phyloP scores from a whole-genome alignment of 1,139 yeast species.

The Candida dubliniensis region DNA sequence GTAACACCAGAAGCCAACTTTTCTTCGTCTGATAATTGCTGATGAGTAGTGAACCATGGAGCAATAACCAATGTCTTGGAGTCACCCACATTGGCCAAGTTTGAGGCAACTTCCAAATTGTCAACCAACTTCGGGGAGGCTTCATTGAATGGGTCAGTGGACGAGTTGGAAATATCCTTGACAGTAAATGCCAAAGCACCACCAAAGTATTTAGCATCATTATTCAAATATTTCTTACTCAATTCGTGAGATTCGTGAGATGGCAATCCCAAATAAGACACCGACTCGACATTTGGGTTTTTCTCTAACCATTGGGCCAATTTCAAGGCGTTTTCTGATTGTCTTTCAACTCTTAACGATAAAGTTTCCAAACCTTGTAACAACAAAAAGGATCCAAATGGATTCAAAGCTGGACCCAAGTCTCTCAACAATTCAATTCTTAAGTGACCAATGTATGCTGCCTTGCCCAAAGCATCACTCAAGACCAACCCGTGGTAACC shows the following conservation, averaged over 20 bases:
- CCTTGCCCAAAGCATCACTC: slow-evolving; percentile 77
- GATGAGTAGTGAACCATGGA: slow-evolving; percentile 94
- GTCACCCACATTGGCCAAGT: slow-evolving; percentile 96
- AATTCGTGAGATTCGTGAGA: slow-evolving; percentile 79
- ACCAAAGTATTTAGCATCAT: slow-evolving; percentile 65
- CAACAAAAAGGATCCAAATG: slow-evolving; percentile 83
- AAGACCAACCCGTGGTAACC: slow-evolving; percentile 89
- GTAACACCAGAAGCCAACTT: slow-evolving; percentile 81
- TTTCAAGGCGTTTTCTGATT: slow-evolving; percentile 77
- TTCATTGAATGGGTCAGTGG: slow-evolving; percentile 60
- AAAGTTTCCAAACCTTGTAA: slow-evolving; percentile 93
- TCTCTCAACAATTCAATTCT: slow-evolving; percentile 90
- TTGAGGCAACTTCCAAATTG: slow-evolving; percentile 76
- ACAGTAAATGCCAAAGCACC: slow-evolving; percentile 90
- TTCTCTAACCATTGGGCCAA: slow-evolving; percentile 77
- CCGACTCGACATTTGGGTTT: slow-evolving; percentile 77
- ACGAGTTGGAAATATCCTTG: slow-evolving; percentile 51
- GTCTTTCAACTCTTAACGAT: slow-evolving; percentile 91
- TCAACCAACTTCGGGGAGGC: slow-evolving; percentile 85
- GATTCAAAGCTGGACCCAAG: slow-evolving; percentile 85
- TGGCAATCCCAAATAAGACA: slow-evolving; percentile 86
- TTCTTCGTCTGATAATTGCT: slow-evolving; percentile 82
- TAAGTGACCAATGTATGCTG: slow-evolving; percentile 76
- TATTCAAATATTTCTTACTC: slow-evolving; percentile 74
- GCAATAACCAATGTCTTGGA: slow-evolving; percentile 92